phyloP scores from a whole-genome alignment of 768 basidiomycete genomes.

The Suillus placidus region DNA sequence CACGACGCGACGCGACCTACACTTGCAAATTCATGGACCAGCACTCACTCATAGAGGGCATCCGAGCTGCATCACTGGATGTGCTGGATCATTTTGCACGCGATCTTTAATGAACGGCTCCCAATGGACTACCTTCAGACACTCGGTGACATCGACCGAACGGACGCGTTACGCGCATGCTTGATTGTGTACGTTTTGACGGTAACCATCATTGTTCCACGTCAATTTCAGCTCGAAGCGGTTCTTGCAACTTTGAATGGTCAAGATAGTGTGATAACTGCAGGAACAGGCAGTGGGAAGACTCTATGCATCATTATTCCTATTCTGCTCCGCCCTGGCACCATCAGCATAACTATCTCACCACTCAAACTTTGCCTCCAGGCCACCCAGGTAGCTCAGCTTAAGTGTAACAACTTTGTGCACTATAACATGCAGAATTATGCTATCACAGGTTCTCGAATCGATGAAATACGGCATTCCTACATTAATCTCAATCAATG shows the following conservation, averaged over 20 bases:
- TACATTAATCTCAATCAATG: too few relatives aligned
- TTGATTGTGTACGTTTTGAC: not conserved
- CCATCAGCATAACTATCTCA: not conserved
- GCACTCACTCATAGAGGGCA: not conserved
- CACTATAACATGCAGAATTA: too few relatives aligned
- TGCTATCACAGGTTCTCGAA: too few relatives aligned
- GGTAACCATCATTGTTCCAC: slow-evolving; percentile 7
- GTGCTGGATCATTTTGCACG: not conserved
- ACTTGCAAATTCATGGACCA: slow-evolving; percentile 10
- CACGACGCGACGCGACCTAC: not conserved
- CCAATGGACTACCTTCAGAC: not conserved
- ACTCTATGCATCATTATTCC: not conserved
- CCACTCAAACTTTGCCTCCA: not conserved
- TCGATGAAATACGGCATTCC: too few relatives aligned
- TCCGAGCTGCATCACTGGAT: not conserved
- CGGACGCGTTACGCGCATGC: not conserved
- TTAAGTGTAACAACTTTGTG: too few relatives aligned
- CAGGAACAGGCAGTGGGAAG: slow-evolving; percentile 3
- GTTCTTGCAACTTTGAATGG: slow-evolving; percentile 1
- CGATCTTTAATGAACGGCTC: not conserved
- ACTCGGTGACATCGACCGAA: not conserved
- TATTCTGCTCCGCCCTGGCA: not conserved
- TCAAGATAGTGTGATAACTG: not conserved
- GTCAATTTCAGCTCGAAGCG: slow-evolving; percentile 5
- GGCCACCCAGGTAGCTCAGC: not conserved